These are phyloP conservation scores for Daldinia loculata DNA, from an alignment of 495 filamentous ascomycete species.

Conservation along the genomic window DNA sequence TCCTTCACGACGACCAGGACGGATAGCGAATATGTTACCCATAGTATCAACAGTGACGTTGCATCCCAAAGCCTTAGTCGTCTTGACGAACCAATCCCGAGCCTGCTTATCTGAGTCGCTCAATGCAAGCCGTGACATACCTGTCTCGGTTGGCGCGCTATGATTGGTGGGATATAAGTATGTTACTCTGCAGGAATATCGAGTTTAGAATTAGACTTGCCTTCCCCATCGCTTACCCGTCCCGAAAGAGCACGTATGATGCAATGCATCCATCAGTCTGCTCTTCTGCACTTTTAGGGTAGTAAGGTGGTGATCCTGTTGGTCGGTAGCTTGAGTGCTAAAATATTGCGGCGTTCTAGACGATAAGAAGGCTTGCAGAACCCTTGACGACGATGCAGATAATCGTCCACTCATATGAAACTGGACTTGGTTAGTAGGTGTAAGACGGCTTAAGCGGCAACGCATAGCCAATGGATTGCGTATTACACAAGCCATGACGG, in stretches of 20 bases:
- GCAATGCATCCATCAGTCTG: slow-evolving; percentile 42
- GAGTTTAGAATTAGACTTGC: slow-evolving; percentile 9
- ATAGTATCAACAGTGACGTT: slow-evolving; percentile 54
- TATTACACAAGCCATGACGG: slow-evolving; percentile 15
- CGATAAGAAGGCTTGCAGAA: neutral
- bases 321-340: slow-evolving; percentile 2
- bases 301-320: slow-evolving; percentile 13
- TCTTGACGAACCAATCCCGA: slow-evolving; percentile 78
- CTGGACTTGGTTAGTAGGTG: neutral
- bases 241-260: slow-evolving; percentile 41
- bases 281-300: slow-evolving; percentile 31
- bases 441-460: neutral
- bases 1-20: slow-evolving; percentile 58
- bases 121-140: slow-evolving; percentile 65
- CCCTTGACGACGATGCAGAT: neutral
- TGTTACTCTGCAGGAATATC: neutral
- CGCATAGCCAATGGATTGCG: neutral
- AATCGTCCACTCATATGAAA: neutral
- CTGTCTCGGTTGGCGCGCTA: slow-evolving; percentile 47
- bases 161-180: slow-evolving; percentile 7
- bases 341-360: slow-evolving; percentile 1
- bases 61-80: slow-evolving; percentile 70
- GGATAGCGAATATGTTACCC: slow-evolving; percentile 79
- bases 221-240: slow-evolving; percentile 46
- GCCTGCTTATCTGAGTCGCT: slow-evolving; percentile 75